phyloP scores from a whole-genome alignment of 2,329 filamentous ascomycete genomes.

The Colletotrichum tamarilloi region DNA sequence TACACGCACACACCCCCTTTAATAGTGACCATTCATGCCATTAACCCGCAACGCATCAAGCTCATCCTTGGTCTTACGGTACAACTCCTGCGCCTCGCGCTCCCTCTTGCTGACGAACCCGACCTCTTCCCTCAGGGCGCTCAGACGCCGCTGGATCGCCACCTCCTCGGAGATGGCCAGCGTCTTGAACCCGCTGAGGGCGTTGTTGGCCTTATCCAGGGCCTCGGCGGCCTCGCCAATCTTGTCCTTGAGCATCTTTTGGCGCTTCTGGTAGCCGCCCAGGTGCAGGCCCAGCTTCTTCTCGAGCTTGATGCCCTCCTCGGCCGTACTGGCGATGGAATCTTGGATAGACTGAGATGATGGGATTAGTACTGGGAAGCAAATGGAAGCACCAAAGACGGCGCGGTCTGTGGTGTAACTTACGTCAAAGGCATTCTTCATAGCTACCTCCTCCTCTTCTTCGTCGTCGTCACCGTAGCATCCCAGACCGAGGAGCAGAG shows the following conservation, averaged over 20 bases:
- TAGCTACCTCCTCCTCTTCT: conserved; percentile 71
- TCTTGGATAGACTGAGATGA: conserved; percentile 74
- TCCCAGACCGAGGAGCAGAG: conserved; percentile 80
- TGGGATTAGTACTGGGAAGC: neutral
- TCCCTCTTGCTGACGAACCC: conserved; percentile 83
- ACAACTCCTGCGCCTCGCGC: conserved; percentile 90
- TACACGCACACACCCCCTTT: neutral
- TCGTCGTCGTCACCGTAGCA: conserved; percentile 83
- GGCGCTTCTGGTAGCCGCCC: conserved; percentile 89
- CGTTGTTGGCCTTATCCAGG: conserved; percentile 77
- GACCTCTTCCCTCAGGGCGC: conserved; percentile 84
- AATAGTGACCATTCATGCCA: conserved; percentile 40
- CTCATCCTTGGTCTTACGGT: conserved; percentile 81
- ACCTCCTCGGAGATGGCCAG: conserved; percentile 84
- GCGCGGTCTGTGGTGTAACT: conserved; percentile 43
- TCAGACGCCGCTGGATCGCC: conserved; percentile 77
- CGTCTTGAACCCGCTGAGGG: conserved; percentile 79
- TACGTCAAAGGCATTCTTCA: conserved; percentile 81
- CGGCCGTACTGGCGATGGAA: conserved; percentile 77
- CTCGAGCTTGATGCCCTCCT: conserved; percentile 87
- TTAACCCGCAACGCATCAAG: conserved; percentile 67
- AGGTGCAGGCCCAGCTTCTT: conserved; percentile 91
- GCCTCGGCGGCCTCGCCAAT: conserved; percentile 80
- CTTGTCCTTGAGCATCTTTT: conserved; percentile 83
- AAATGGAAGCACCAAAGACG: neutral